Evolutionary conservation across 768 basidiomycete genomes (phyloP).

Genomic region (Boletellus ananas): DNA sequence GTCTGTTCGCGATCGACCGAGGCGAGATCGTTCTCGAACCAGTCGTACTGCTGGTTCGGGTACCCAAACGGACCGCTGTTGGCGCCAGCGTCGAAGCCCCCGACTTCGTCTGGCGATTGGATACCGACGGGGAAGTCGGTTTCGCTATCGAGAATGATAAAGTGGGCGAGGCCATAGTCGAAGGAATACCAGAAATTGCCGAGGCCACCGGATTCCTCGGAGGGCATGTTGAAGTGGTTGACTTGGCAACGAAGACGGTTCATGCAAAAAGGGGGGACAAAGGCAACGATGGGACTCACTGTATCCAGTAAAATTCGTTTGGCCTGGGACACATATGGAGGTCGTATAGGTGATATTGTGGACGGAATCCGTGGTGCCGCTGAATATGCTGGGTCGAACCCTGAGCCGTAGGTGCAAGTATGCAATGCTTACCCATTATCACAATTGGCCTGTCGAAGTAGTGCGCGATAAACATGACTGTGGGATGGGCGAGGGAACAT

Average conservation of each 20-base stretch:
- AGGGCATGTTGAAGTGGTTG: conserved; percentile 28
- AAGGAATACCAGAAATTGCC: conserved; percentile 32
- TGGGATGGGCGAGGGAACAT: not conserved
- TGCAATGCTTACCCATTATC: conserved; percentile 24
- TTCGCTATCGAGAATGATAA: conserved; percentile 22
- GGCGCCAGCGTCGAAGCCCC: conserved; percentile 18
- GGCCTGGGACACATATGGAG: conserved; percentile 25
- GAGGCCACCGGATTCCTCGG: conserved; percentile 21
- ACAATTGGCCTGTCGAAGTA: conserved; percentile 27
- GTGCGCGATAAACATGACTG: not conserved
- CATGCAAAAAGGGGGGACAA: no score
- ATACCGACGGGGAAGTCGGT: conserved; percentile 26
- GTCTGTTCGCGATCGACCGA: conserved; percentile 22
- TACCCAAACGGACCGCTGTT: conserved; percentile 27
- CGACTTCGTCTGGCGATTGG: conserved; percentile 21
- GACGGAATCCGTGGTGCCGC: conserved; percentile 21
- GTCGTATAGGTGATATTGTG: conserved; percentile 26
- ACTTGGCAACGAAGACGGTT: conserved; percentile 8
- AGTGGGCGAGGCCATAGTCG: conserved; percentile 29
- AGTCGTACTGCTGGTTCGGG: conserved; percentile 27
- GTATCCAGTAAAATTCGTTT: conserved; percentile 28
- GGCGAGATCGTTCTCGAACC: conserved; percentile 26
- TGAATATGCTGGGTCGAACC: not conserved
- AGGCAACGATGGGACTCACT: conserved; percentile 10
- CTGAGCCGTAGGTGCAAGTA: not conserved